phyloP scores from a whole-genome alignment of 345 rosid species.

The Camelina neglecta region DNA sequence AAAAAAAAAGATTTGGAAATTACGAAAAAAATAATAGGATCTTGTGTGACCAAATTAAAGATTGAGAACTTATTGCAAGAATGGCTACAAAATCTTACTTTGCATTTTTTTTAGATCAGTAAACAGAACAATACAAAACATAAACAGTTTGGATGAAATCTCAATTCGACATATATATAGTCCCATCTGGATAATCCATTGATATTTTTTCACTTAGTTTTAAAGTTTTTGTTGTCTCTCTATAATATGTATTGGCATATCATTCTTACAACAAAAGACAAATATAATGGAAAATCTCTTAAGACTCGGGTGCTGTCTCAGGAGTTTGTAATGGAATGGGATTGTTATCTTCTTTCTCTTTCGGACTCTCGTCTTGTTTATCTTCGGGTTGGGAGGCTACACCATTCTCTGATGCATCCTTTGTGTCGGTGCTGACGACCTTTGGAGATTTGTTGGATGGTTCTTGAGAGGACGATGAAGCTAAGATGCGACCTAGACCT shows the following conservation, averaged over 20 bases:
- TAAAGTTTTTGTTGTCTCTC: background rate
- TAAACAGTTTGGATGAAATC: background rate
- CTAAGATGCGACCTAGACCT: conserved; percentile 63
- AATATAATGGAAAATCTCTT: background rate
- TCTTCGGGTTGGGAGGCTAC: conserved; percentile 50
- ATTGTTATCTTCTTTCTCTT: conserved; percentile 40
- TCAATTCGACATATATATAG: background rate
- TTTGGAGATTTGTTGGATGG: conserved; percentile 52
- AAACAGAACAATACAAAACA: background rate
- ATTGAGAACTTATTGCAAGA: background rate
- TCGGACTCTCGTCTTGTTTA: conserved; percentile 32
- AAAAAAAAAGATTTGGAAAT: too few species aligned
- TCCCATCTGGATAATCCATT: conserved; percentile 2
- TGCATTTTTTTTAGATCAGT: background rate
- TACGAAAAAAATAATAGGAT: too few species aligned
- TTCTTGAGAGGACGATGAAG: conserved; percentile 58
- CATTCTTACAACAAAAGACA: conserved; percentile 20
- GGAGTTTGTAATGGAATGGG: conserved; percentile 20
- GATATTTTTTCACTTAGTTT: background rate
- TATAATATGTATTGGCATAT: background rate
- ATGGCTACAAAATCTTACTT: conserved; percentile 1
- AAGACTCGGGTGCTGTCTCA: conserved; percentile 39
- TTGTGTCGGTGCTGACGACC: conserved; percentile 11
- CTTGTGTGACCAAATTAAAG: background rate
- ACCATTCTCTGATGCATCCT: conserved; percentile 57